Evolutionary conservation across 164 flowering plant genomes (phyloP).

Genomic region (Euptelea pleiosperma): DNA sequence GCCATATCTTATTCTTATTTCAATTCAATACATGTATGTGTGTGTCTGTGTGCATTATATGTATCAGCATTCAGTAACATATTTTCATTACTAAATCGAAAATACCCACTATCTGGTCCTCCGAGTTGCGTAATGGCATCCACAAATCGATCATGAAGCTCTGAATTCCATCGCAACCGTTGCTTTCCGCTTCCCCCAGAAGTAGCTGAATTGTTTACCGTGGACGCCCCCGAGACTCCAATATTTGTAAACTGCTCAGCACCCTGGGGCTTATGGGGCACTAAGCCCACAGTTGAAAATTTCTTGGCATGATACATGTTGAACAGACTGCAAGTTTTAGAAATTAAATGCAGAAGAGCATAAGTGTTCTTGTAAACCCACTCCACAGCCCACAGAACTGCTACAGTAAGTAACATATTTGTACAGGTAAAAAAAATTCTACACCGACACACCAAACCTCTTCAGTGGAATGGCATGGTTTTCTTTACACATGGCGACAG

Average conservation of each 20-base stretch:
- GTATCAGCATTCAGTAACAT: not conserved
- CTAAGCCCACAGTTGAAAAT: constrained; percentile 40
- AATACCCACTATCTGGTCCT: constrained; percentile 77
- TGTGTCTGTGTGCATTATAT: too few relatives aligned
- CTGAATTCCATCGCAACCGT: constrained; percentile 63
- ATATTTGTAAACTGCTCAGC: constrained; percentile 33
- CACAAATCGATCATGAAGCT: constrained; percentile 68
- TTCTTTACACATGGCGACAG: too few relatives aligned
- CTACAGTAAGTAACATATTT: not conserved
- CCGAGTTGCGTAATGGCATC: constrained; percentile 73
- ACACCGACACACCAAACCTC: too few relatives aligned
- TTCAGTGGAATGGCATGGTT: too few relatives aligned
- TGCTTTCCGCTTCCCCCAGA: constrained; percentile 57
- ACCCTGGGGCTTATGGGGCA: constrained; percentile 44
- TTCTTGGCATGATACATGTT: constrained; percentile 59
- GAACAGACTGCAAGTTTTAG: constrained; percentile 18
- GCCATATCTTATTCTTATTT: too few relatives aligned
- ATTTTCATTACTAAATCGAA: constrained; percentile 17
- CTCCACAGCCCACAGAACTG: not conserved
- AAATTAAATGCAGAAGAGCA: not conserved
- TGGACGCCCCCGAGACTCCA: constrained; percentile 31
- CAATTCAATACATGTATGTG: not conserved
- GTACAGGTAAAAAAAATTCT: not conserved
- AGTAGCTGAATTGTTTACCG: constrained; percentile 31
- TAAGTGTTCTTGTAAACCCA: not conserved